Evolutionary conservation across 352 stramenopile genomes (phyloP).

Genomic region (Globisporangium cystogenes): DNA sequence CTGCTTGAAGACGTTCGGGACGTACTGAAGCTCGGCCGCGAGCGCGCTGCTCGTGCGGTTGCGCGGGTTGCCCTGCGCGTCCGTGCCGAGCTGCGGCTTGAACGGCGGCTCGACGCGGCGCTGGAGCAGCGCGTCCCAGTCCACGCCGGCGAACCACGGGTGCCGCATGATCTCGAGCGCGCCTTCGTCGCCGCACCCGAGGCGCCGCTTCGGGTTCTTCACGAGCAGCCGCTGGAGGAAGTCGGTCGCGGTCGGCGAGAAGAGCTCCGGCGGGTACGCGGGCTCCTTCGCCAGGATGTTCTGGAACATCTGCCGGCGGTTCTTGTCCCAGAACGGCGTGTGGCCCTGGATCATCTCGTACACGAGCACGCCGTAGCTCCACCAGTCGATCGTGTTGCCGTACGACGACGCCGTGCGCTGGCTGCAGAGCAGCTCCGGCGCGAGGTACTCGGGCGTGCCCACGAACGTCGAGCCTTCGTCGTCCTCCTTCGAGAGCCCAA

Average conservation of each 20-base stretch:
- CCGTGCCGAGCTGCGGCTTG: slow-evolving; percentile 37
- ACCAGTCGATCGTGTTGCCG: slow-evolving; percentile 87
- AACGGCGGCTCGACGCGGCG: slow-evolving; percentile 66
- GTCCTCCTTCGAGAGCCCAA: slow-evolving; percentile 85
- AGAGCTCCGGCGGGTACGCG: slow-evolving; percentile 49
- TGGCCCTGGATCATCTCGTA: slow-evolving; percentile 88
- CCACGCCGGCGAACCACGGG: slow-evolving; percentile 67
- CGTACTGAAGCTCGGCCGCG: slow-evolving; percentile 66
- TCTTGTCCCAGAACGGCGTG: slow-evolving; percentile 83
- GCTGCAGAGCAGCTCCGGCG: slow-evolving; percentile 71
- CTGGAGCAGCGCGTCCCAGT: slow-evolving; percentile 74
- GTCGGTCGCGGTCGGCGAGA: slow-evolving; percentile 60
- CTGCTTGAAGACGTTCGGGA: slow-evolving; percentile 76
- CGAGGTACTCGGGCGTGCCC: slow-evolving; percentile 81
- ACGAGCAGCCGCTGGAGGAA: slow-evolving; percentile 66
- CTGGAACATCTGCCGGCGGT: slow-evolving; percentile 82
- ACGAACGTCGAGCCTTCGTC: slow-evolving; percentile 81
- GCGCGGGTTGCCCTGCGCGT: slow-evolving; percentile 19
- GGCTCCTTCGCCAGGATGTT: slow-evolving; percentile 78
- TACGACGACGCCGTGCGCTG: slow-evolving; percentile 72
- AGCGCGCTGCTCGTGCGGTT: slow-evolving; percentile 41
- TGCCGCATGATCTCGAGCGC: slow-evolving; percentile 80
- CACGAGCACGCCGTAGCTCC: slow-evolving; percentile 79
- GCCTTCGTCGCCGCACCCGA: slow-evolving; percentile 58
- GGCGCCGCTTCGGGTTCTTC: slow-evolving; percentile 59